phyloP scores from a whole-genome alignment of 345 rosid genomes.

The Sapria himalayana region DNA sequence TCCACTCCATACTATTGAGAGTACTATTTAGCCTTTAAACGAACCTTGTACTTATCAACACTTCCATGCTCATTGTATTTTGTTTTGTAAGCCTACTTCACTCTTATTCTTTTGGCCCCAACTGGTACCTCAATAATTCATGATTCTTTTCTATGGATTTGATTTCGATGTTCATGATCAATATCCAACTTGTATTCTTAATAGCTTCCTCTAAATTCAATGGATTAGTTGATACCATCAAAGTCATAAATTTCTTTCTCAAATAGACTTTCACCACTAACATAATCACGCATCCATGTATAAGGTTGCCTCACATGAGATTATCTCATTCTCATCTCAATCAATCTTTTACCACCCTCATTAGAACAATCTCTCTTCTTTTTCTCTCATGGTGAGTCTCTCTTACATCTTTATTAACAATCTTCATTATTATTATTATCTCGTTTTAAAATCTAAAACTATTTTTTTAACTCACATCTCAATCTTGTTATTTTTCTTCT shows the following conservation, averaged over 20 bases:
- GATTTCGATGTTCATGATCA: no score
- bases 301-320: neutral
- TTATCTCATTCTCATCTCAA: no score
- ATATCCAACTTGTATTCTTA: no score
- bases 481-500: no score
- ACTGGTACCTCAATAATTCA: neutral
- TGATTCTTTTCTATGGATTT: neutral
- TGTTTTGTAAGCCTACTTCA: slow-evolving; percentile 1
- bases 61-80: neutral
- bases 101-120: neutral
- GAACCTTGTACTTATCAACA: neutral
- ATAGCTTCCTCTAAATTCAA: neutral
- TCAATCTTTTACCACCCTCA: no score
- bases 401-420: neutral
- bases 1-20: no score
- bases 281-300: neutral
- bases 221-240: neutral
- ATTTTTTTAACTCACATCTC: no score
- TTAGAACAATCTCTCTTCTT: neutral
- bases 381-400: neutral
- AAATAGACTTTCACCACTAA: no score
- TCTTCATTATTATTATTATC: no score
- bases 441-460: no score
- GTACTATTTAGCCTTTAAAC: neutral
- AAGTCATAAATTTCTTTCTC: no score